A percentile compares a stretch with the other conserved stretches of the same genome.
phyloP scores from a whole-genome alignment of 345 rosid genomes.

The Schrenkiella parvula region DNA sequence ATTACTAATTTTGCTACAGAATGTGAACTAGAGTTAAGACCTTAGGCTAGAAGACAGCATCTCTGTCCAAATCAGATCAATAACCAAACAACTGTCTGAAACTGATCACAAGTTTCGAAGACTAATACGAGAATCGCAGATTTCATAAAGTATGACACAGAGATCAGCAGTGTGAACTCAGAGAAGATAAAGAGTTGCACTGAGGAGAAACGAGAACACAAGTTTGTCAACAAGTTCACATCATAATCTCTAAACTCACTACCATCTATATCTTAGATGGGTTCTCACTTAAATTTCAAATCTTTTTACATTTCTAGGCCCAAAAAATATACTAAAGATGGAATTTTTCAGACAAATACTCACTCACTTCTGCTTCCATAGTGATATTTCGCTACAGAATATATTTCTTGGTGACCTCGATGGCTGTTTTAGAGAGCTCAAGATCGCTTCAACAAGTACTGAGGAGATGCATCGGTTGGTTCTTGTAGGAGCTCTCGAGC shows the following conservation, averaged over 20 bases:
- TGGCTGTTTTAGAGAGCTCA: slow-evolving; percentile 18
- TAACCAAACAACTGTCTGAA: slow-evolving; percentile 18
- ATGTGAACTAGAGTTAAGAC: not conserved
- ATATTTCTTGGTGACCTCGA: not conserved
- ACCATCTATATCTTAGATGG: slow-evolving; percentile 15
- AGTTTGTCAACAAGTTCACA: slow-evolving; percentile 13
- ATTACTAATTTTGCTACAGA: not conserved
- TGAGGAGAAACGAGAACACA: not conserved
- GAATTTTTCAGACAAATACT: not conserved
- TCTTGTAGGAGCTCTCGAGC: slow-evolving; percentile 45
- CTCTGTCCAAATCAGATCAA: slow-evolving; percentile 10
- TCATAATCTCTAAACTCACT: slow-evolving; percentile 8
- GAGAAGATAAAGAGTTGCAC: not conserved
- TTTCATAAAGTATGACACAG: not conserved
- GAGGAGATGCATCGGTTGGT: slow-evolving; percentile 18
- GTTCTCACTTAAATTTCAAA: not conserved
- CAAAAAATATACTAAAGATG: slow-evolving; percentile 15
- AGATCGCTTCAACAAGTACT: slow-evolving; percentile 18
- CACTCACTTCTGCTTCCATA: slow-evolving; percentile 11
- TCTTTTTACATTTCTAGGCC: slow-evolving; percentile 23
- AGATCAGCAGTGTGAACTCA: slow-evolving; percentile 9
- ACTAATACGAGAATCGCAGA: slow-evolving; percentile 8
- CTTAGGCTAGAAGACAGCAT: slow-evolving; percentile 1
- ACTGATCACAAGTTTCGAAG: not conserved
- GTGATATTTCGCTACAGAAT: not conserved